phyloP scores from a whole-genome alignment of 2,329 filamentous ascomycete species.

The Onygenales sp. region DNA sequence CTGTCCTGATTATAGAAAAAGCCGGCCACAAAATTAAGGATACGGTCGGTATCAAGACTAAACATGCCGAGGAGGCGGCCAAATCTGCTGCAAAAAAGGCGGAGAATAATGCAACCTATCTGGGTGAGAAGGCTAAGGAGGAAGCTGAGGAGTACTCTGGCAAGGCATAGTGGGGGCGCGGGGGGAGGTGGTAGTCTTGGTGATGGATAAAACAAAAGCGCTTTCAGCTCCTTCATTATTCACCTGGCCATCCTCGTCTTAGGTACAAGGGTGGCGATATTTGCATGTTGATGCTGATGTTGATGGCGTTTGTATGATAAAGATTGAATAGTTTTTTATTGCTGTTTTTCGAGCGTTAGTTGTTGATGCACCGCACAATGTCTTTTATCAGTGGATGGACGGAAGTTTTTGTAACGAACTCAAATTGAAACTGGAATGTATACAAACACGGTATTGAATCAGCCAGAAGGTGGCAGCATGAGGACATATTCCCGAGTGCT shows the following conservation, averaged over 20 bases:
- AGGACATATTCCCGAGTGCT: slow-evolving; percentile 93
- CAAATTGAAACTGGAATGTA: background rate
- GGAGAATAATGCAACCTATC: slow-evolving; percentile 13
- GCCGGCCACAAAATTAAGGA: slow-evolving; percentile 38
- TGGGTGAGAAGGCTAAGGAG: slow-evolving; percentile 17
- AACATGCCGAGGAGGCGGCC: slow-evolving; percentile 30
- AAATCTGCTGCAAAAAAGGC: slow-evolving; percentile 21
- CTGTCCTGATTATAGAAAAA: slow-evolving; percentile 35
- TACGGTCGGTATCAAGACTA: slow-evolving; percentile 27
- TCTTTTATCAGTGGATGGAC: too few species aligned
- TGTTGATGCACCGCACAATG: too few species aligned
- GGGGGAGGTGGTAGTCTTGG: background rate
- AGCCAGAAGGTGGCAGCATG: slow-evolving; percentile 54
- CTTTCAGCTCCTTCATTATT: too few species aligned
- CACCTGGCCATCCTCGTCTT: too few species aligned
- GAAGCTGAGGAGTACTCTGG: slow-evolving; percentile 18
- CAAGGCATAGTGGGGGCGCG: slow-evolving; percentile 8
- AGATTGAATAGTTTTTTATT: too few species aligned
- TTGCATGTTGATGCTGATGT: too few species aligned
- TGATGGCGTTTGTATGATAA: too few species aligned
- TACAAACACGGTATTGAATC: slow-evolving; percentile 1
- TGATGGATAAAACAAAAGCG: background rate
- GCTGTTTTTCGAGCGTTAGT: too few species aligned
- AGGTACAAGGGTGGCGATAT: too few species aligned
- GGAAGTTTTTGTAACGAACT: slow-evolving; percentile 1